Percentiles rank a stretch among this genome's conserved stretches.
These are phyloP conservation scores for Anethum foeniculum DNA, from an alignment of 140 eudicot species.

Conservation along the genomic window DNA sequence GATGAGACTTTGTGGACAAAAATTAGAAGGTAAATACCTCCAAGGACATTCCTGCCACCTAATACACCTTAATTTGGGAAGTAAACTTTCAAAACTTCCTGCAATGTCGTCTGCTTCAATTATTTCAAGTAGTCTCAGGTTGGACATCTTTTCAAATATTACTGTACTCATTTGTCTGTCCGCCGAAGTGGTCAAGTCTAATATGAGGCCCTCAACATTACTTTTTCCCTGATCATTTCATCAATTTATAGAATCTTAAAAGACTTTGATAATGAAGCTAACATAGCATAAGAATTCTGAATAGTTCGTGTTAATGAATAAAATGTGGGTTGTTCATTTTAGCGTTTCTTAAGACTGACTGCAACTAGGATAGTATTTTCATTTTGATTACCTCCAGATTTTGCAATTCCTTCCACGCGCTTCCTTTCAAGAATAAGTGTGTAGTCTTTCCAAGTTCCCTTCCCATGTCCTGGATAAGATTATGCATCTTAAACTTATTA, in stretches of 20 bases:
- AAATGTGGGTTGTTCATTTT: too few species aligned
- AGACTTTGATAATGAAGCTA: too few species aligned
- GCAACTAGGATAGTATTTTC: too few species aligned
- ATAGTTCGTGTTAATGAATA: too few species aligned
- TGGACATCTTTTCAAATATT: slow-evolving; percentile 14
- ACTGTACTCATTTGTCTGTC: slow-evolving; percentile 9
- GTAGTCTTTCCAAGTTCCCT: not conserved
- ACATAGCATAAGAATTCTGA: too few species aligned
- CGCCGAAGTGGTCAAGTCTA: not conserved
- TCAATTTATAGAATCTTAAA: not conserved
- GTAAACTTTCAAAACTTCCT: slow-evolving; percentile 25
- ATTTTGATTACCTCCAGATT: not conserved
- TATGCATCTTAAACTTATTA: not conserved
- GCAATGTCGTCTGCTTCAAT: slow-evolving; percentile 15
- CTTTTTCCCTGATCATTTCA: slow-evolving; percentile 10
- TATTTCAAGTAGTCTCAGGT: slow-evolving; percentile 22
- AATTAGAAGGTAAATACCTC: slow-evolving; percentile 10
- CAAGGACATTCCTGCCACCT: slow-evolving; percentile 24
- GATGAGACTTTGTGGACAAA: slow-evolving; percentile 8
- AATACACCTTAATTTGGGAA: slow-evolving; percentile 23
- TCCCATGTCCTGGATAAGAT: not conserved
- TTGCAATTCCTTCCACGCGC: not conserved
- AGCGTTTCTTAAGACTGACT: too few species aligned
- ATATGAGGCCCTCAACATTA: slow-evolving; percentile 22
- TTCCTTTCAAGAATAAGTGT: too few species aligned